These are phyloP conservation scores for Paratinospora sagittata DNA, from an alignment of 164 flowering plant species.

Conservation along the genomic window DNA sequence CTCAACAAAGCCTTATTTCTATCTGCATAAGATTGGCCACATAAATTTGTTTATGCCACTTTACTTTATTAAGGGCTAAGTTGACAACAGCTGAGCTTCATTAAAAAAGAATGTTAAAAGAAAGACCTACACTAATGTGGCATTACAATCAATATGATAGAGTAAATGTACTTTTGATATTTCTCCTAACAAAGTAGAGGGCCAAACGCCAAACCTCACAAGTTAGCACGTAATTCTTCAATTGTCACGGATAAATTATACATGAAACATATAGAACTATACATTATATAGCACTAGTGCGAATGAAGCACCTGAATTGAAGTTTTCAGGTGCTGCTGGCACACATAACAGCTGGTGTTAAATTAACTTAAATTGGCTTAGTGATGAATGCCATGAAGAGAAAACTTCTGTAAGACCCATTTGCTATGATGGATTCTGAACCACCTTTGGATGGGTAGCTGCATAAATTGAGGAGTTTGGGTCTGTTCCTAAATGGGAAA, in stretches of 20 bases:
- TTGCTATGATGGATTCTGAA: constrained; percentile 32
- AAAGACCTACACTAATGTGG: too few species aligned
- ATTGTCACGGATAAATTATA: too few species aligned
- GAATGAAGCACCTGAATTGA: neutral
- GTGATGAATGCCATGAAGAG: neutral
- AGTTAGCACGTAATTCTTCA: too few species aligned
- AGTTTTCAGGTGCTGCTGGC: neutral
- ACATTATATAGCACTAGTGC: neutral
- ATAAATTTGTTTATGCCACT: too few species aligned
- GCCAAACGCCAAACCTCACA: neutral
- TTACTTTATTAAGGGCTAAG: too few species aligned
- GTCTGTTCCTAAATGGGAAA: constrained; percentile 80
- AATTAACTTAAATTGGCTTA: neutral
- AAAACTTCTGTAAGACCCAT: neutral
- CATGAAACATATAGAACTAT: too few species aligned
- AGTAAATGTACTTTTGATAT: neutral
- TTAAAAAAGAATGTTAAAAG: too few species aligned
- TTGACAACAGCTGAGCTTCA: too few species aligned
- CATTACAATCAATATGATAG: neutral
- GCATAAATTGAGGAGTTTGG: constrained; percentile 77
- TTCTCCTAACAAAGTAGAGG: neutral
- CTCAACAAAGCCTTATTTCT: too few species aligned
- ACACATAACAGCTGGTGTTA: neutral
- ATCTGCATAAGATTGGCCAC: too few species aligned
- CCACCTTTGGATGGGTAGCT: constrained; percentile 70